Conservation (phyloP, 176 grass and related monocot genomes). For the Poa annua region DNA sequence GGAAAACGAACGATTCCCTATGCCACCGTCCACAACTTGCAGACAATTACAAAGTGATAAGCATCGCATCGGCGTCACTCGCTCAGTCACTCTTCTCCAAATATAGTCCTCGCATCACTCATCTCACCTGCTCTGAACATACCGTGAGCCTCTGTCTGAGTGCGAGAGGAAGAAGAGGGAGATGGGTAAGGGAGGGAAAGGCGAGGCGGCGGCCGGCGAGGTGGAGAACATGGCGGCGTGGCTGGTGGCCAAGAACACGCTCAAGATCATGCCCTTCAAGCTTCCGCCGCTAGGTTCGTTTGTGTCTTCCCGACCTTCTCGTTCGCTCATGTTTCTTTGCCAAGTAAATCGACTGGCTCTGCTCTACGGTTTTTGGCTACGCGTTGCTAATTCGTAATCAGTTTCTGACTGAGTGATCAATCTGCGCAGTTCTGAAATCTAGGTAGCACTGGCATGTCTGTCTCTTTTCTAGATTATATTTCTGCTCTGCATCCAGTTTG, state of each 20-base stretch:
- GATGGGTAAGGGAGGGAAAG: conserved; percentile 84
- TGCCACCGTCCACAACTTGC: conserved; percentile 12
- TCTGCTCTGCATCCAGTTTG: not conserved
- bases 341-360: not conserved
- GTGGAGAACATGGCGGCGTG: conserved; percentile 95
- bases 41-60: conserved; percentile 14
- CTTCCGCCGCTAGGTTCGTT: conserved; percentile 68
- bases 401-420: not conserved
- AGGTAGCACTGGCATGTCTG: not conserved
- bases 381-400: not conserved
- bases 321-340: too few species aligned
- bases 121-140: not conserved
- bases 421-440: not conserved
- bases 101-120: conserved; percentile 35
- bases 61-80: conserved; percentile 18
- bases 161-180: not conserved
- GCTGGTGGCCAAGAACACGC: conserved; percentile 80
- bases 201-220: conserved; percentile 54
- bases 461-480: not conserved
- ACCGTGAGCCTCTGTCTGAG: not conserved
- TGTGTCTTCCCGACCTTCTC: not conserved
- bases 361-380: not conserved
- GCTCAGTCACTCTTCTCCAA: not conserved
- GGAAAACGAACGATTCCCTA: not conserved
- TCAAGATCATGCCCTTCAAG: conserved; percentile 93